Conservation (phyloP, 768 basidiomycete species). For the Candolleomyces eurysporus region DNA sequence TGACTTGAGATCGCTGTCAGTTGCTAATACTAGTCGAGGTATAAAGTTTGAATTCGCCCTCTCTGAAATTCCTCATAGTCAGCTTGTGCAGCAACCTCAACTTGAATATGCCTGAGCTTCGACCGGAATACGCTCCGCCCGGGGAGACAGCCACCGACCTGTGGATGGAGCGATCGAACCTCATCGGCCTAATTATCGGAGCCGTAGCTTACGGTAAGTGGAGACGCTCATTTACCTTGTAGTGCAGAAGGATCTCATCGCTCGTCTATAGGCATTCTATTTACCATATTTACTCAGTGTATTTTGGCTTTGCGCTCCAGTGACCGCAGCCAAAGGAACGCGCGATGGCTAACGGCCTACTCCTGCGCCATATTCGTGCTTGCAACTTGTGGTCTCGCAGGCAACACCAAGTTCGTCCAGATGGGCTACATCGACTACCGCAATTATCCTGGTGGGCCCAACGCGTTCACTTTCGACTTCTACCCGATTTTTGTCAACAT, state of each 20-base stretch:
- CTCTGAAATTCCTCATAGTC: no score
- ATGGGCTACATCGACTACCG: conserved; percentile 19
- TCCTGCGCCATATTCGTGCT: conserved; percentile 17
- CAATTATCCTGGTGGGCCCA: conserved; percentile 17
- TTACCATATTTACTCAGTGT: conserved; percentile 14
- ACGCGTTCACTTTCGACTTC: conserved; percentile 7
- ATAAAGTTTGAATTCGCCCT: no score
- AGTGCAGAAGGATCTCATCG: background rate
- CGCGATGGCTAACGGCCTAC: conserved; percentile 14
- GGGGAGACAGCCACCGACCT: background rate
- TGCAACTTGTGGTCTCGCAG: conserved; percentile 18
- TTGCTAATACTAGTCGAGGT: no score
- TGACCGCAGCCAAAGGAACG: background rate
- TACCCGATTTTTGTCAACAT: conserved; percentile 12
- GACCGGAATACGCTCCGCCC: background rate
- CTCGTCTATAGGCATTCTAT: background rate
- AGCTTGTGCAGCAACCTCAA: no score
- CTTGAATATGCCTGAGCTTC: background rate
- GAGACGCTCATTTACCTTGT: no score
- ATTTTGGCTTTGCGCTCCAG: conserved; percentile 6
- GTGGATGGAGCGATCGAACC: background rate
- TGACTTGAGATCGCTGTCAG: no score
- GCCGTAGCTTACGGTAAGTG: background rate
- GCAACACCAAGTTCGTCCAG: conserved; percentile 17
- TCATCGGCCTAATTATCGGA: background rate